Base-by-base conservation (phyloP, 169 alveolate genomes). In the Miamiensis avidus region DNA sequence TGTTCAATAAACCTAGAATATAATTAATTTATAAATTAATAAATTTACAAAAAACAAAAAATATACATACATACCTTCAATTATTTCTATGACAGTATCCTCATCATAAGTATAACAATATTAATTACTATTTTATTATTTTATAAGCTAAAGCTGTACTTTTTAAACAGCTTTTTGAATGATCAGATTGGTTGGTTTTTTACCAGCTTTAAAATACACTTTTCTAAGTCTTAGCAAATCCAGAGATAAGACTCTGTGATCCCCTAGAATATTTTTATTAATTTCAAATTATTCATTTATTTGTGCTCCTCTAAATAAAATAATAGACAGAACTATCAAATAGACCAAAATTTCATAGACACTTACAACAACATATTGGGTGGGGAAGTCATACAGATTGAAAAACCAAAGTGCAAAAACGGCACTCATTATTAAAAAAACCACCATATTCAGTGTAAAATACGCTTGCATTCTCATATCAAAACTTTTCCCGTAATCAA, bases 401-500 rank as follows among this genome's bases (percentile, higher is more conserved):
- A 31, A 77, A 16, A 31, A 33, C 82, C 82, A 77, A 33, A 77
- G 29, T 28, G 29, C 11, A 0, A 77, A 33, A 31, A 33, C 6
- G 20, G 31, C 72, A 0, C 29, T 33, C 20, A 33, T 77, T n/a
- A 77, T 28, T 33, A 77, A 0, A 0, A 69, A 33, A 20, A 77
- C 82, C 28, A 77, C 29, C 1, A 77, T 27, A 34, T 77, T 33
- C 0, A 77, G 29, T 25, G 74, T 29, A 27, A 77, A 33, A 77
- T 32, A 77, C 31, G 82, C 82, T 77, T 77, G 74, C 34, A 77
- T 64, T 77, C 82, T 77, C 15, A 77, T 29, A 27, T 77, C 34
- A 77, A 33, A 77, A 77, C 74, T 33, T 77, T n/a, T 77, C 0
- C 82, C 82, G 64, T 77, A 77, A 33, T 77, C 82, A 26, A 77